Evolutionary conservation across 2,329 filamentous ascomycete genomes (phyloP), one percentile per base, ranked within the genome.

Genomic region (Pseudogymnoascus sp.): DNA sequence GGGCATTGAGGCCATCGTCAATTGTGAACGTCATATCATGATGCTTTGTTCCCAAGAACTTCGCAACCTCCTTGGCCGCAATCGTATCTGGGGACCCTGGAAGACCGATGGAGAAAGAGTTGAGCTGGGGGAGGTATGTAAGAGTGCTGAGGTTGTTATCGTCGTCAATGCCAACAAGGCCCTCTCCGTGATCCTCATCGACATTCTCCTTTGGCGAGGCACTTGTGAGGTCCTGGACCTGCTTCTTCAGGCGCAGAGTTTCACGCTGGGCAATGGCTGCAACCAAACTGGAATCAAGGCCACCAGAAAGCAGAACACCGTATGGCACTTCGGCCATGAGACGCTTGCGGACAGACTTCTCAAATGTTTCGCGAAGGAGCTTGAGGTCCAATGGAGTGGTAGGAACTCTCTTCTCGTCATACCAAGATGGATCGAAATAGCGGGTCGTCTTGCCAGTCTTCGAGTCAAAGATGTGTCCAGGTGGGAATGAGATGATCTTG

Each of bases 311-410:
- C 64, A 99, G 80, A 22, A 99, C 95, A 77, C 95, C 95, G 75
- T 97, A 99, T 14, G 95, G 95, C 37, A 99, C 95, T 78, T 99
- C 95, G 22, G 95, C 95, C 95, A 99, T 99, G 75, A 99, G 83
- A 69, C 95, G 89, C 81, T 99, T 99, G 73, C 93, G 87, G 63
- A 99, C 95, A 10, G 95, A 87, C 77, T 87, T 90, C 82, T 98
- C 95, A 65, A 99, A 82, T 1, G 89, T 87, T 73, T 89, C 84
- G 68, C 95, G 86, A 70, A 99, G 83, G 61, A 85, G 75, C 81
- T 89, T 96, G 75, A 92, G 87, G 78, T 98, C 90, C 65, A 96
- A 79, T 0, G 93, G 91, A 16, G 83, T 88, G 61, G 87, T 82
- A 14, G 95, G 95, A 40, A 96, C 84, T 72, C 85, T 89, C 72